Percentiles rank a stretch among this genome's conserved stretches.
phyloP scores from a whole-genome alignment of 2,329 filamentous ascomycete genomes.

The Colletotrichum sansevieriae region DNA sequence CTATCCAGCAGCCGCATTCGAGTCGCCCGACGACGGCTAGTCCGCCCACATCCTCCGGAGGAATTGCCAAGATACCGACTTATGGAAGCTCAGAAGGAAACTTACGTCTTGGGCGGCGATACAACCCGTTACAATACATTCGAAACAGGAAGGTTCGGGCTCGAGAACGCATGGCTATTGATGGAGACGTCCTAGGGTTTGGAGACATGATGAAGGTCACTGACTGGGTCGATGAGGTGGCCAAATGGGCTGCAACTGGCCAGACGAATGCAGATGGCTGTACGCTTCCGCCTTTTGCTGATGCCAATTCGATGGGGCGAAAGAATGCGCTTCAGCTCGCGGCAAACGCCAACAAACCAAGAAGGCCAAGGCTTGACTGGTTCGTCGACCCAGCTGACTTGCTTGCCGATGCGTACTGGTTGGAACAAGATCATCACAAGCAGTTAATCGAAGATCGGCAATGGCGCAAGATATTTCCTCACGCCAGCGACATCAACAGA shows the following conservation, averaged over 20 bases:
- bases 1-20: constrained; percentile 66
- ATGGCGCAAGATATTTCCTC: constrained; percentile 78
- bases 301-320: constrained; percentile 56
- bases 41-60: constrained; percentile 56
- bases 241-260: constrained; percentile 58
- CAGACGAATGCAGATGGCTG: constrained; percentile 50
- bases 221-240: constrained; percentile 81
- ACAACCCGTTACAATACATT: constrained; percentile 94
- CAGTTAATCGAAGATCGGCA: constrained; percentile 83
- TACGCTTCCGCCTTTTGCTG: constrained; percentile 60
- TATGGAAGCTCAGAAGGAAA: constrained; percentile 50
- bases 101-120: constrained; percentile 73
- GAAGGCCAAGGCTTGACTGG: constrained; percentile 87
- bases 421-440: constrained; percentile 86
- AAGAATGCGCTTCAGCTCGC: constrained; percentile 55
- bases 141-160: constrained; percentile 89
- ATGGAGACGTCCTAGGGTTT: constrained; percentile 83
- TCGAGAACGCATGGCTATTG: constrained; percentile 79
- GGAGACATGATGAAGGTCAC: constrained; percentile 78
- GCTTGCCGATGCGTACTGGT: constrained; percentile 90
- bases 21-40: constrained; percentile 56
- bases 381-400: constrained; percentile 85
- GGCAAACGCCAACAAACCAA: constrained; percentile 68
- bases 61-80: constrained; percentile 46
- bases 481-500: constrained; percentile 47